Conservation (phyloP, 1,284 basidiomycete species). For the Microbotryum lychnidis-dioicae region DNA sequence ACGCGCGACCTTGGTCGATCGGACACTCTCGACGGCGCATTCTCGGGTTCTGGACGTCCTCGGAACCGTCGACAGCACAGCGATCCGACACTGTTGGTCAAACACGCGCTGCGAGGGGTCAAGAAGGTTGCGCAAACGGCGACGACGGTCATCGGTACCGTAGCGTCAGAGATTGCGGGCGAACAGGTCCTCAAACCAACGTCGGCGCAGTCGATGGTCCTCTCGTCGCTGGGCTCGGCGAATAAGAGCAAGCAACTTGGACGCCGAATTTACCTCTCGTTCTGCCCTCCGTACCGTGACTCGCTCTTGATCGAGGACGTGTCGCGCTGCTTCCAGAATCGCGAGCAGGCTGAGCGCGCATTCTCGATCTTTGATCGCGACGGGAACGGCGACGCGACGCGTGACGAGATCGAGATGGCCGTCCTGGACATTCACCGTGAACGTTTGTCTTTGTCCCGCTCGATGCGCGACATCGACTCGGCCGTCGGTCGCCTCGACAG, state of each 20-base stretch:
- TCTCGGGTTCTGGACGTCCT: slow-evolving; percentile 40
- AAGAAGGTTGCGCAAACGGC: slow-evolving; percentile 49
- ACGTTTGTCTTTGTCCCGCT: slow-evolving; percentile 71
- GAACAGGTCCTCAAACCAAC: slow-evolving; percentile 79
- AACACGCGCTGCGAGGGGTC: slow-evolving; percentile 63
- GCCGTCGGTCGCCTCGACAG: slow-evolving; percentile 54
- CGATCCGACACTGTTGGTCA: slow-evolving; percentile 58
- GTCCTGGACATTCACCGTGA: slow-evolving; percentile 77
- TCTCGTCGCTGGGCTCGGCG: slow-evolving; percentile 64
- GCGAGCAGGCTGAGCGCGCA: slow-evolving; percentile 57
- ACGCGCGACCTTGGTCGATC: slow-evolving; percentile 48
- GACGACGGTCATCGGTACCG: slow-evolving; percentile 41
- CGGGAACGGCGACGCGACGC: slow-evolving; percentile 63
- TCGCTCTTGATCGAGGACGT: slow-evolving; percentile 63
- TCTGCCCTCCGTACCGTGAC: slow-evolving; percentile 56
- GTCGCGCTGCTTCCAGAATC: slow-evolving; percentile 58
- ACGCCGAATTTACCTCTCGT: slow-evolving; percentile 78
- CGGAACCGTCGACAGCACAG: slow-evolving; percentile 38
- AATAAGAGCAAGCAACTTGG: slow-evolving; percentile 79
- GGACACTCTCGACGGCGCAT: slow-evolving; percentile 54
- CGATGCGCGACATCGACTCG: slow-evolving; percentile 84
- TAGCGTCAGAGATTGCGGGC: slow-evolving; percentile 45
- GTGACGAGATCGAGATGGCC: slow-evolving; percentile 69
- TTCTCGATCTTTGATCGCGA: slow-evolving; percentile 79
- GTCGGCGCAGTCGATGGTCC: slow-evolving; percentile 72